phyloP scores from a whole-genome alignment of 768 basidiomycete genomes.

The Mycena haematopus region DNA sequence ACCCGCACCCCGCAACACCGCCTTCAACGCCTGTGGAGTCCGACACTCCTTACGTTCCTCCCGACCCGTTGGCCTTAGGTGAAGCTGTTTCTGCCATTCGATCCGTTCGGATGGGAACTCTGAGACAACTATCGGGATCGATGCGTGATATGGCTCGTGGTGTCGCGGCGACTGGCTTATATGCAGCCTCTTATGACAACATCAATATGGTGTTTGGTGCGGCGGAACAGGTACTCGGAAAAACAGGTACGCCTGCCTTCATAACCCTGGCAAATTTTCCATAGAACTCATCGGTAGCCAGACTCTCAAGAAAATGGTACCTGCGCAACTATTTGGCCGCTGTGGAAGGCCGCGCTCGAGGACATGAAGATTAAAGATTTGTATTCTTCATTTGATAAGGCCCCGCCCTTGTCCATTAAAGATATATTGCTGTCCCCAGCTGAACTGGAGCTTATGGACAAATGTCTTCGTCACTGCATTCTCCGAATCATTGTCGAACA shows the following conservation, averaged over 20 bases:
- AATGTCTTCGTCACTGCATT: conserved; percentile 34
- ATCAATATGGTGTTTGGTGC: background rate
- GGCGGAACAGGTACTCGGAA: background rate
- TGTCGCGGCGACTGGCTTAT: background rate
- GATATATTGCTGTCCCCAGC: conserved; percentile 36
- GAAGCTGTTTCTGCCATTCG: background rate
- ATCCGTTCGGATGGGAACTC: background rate
- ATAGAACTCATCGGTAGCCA: background rate
- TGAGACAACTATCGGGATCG: background rate
- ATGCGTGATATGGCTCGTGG: background rate
- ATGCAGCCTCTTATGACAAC: background rate
- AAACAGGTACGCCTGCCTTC: background rate
- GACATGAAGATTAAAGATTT: conserved; percentile 36
- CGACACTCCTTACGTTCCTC: background rate
- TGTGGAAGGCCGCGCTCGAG: conserved; percentile 33
- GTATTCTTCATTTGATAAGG: conserved; percentile 28
- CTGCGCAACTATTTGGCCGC: conserved; percentile 24
- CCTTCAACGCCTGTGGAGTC: background rate
- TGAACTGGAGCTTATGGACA: conserved; percentile 28
- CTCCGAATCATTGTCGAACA: conserved; percentile 30
- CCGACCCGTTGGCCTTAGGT: too few relatives aligned
- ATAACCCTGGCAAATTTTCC: background rate
- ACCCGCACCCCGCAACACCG: background rate
- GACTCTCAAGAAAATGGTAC: conserved; percentile 27
- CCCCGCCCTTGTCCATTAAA: conserved; percentile 32